These are phyloP conservation scores for Ilex aquifolium DNA, from an alignment of 257 asterid species.

Conservation along the genomic window DNA sequence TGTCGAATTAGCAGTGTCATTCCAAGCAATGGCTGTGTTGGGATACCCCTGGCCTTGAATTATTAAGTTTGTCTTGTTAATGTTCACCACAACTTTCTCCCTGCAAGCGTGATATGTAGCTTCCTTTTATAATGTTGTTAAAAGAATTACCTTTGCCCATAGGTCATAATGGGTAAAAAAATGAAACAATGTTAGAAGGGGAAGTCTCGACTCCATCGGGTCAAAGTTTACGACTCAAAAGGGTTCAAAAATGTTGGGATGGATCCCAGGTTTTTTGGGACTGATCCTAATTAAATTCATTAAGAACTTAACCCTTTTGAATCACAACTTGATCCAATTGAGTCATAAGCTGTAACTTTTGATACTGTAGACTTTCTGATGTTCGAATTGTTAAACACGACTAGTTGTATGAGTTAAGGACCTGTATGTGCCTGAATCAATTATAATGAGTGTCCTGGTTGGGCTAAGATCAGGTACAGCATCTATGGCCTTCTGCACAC, in stretches of 20 bases:
- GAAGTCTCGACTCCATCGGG: too few relatives aligned
- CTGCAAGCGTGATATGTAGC: constrained; percentile 15
- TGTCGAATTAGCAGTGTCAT: constrained; percentile 74
- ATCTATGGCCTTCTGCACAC: constrained; percentile 69
- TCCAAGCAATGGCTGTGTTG: constrained; percentile 65
- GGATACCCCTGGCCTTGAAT: constrained; percentile 68
- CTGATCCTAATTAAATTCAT: too few relatives aligned
- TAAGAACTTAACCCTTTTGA: too few relatives aligned
- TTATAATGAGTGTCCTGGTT: constrained; percentile 42
- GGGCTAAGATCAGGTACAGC: constrained; percentile 47
- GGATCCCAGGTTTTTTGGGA: too few relatives aligned
- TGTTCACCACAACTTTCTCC: constrained; percentile 58
- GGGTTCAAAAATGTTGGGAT: too few relatives aligned
- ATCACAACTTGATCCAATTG: too few relatives aligned
- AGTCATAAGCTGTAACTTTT: too few relatives aligned
- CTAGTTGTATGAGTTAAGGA: background rate
- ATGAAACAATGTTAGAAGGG: background rate
- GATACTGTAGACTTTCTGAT: too few relatives aligned
- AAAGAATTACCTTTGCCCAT: background rate
- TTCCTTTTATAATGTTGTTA: background rate
- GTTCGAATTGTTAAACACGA: too few relatives aligned
- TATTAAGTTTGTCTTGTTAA: constrained; percentile 60
- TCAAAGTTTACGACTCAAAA: too few relatives aligned
- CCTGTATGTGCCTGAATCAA: constrained; percentile 73
- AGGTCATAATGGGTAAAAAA: background rate